Conservation (phyloP, 1,139 yeast species). For the Candida glucosophila region DNA sequence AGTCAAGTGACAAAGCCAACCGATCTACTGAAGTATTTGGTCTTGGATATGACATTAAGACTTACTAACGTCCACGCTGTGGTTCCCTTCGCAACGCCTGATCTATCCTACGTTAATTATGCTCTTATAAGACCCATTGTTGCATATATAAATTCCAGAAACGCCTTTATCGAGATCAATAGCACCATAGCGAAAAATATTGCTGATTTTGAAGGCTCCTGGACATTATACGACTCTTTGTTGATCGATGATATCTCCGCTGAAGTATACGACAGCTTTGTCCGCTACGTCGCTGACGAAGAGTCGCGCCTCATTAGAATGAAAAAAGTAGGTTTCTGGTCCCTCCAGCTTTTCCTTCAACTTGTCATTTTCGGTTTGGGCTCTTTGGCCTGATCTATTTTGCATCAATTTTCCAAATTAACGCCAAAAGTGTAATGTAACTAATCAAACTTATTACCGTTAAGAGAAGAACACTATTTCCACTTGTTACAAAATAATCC, state of each 20-base stretch:
- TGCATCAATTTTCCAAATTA: conserved; percentile 17
- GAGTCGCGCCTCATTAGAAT: conserved; percentile 64
- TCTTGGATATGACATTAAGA: conserved; percentile 69
- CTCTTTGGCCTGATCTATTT: conserved; percentile 17
- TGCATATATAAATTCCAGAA: conserved; percentile 84
- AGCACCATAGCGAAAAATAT: conserved; percentile 78
- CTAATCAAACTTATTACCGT: conserved; percentile 36
- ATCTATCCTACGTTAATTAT: conserved; percentile 78
- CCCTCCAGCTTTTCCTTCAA: conserved; percentile 77
- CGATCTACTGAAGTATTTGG: conserved; percentile 48
- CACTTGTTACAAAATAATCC: conserved; percentile 41
- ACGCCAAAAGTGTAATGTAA: conserved; percentile 34
- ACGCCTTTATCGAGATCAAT: conserved; percentile 80
- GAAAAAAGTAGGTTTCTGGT: conserved; percentile 89
- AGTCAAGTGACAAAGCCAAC: conserved; percentile 19
- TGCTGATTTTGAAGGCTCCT: conserved; percentile 84
- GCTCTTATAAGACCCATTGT: conserved; percentile 92
- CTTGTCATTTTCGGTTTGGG: conserved; percentile 76
- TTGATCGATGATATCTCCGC: conserved; percentile 87
- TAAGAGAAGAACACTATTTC: conserved; percentile 39
- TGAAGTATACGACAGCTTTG: conserved; percentile 88
- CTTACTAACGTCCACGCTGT: conserved; percentile 81
- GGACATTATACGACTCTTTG: conserved; percentile 90
- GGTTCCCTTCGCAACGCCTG: conserved; percentile 80
- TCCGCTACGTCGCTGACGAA: conserved; percentile 80